phyloP scores from a whole-genome alignment of 2,329 filamentous ascomycete genomes.

The Fusarium avenaceum region DNA sequence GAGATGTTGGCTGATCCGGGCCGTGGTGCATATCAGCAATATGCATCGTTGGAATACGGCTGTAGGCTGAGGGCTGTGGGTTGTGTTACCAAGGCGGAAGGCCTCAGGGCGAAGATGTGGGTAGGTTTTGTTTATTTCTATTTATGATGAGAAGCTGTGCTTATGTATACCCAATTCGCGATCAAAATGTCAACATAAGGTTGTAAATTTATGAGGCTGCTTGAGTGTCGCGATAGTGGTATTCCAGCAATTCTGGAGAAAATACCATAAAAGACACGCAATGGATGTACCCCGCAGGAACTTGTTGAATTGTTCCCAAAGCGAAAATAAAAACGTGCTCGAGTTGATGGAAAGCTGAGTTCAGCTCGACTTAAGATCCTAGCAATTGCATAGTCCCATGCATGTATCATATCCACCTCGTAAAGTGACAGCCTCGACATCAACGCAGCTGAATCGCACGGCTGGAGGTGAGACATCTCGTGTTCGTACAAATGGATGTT shows the following conservation, averaged over 20 bases:
- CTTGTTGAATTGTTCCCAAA: neutral
- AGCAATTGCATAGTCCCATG: conserved; percentile 1
- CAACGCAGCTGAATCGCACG: neutral
- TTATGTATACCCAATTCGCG: no score
- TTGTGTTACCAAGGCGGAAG: conserved; percentile 6
- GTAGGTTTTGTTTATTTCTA: neutral
- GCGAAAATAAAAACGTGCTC: neutral
- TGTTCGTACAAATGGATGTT: neutral
- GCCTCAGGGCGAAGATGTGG: conserved; percentile 18
- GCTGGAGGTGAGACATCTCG: neutral
- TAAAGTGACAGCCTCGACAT: conserved; percentile 18
- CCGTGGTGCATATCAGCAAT: conserved; percentile 7
- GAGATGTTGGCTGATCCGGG: neutral
- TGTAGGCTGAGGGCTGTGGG: neutral
- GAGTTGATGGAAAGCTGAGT: neutral
- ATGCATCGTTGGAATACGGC: conserved; percentile 8
- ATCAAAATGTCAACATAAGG: no score
- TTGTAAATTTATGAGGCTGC: neutral
- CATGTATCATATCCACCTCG: conserved; percentile 25
- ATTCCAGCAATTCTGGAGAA: neutral
- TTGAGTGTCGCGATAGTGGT: neutral
- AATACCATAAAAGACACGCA: neutral
- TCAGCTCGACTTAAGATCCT: conserved; percentile 5
- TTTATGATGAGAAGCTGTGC: neutral
- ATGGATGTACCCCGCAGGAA: no score